Evolutionary conservation across 139 green algal species (phyloP).

Genomic region (Chloropicon primus): DNA sequence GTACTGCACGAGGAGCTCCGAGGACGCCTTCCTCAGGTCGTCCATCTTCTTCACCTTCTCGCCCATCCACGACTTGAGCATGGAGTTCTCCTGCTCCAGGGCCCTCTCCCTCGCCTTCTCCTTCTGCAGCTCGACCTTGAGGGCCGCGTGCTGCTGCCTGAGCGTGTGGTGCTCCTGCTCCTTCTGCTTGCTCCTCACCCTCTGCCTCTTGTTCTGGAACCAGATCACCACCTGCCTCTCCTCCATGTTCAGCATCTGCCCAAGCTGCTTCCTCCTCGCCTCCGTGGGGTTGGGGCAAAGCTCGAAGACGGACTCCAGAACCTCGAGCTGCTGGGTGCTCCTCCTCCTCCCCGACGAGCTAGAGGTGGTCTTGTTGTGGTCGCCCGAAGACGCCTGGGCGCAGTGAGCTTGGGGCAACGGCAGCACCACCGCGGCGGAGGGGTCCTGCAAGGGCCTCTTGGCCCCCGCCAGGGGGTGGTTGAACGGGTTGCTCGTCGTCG

Average conservation of each 20-base stretch:
- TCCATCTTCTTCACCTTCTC: neutral
- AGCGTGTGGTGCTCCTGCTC: neutral
- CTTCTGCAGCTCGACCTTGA: neutral
- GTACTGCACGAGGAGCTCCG: neutral
- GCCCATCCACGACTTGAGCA: neutral
- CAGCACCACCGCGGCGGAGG: too few species aligned
- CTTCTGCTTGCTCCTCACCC: neutral
- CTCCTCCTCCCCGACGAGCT: too few species aligned
- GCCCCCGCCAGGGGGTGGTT: too few species aligned
- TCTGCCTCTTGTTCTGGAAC: neutral
- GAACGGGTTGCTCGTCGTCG: too few species aligned
- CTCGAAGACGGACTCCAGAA: neutral
- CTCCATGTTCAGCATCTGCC: neutral
- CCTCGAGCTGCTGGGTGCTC: neutral
- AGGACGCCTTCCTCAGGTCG: neutral
- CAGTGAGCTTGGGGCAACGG: too few species aligned
- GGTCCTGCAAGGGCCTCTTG: too few species aligned
- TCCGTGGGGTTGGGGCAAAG: neutral
- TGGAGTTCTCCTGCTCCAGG: neutral
- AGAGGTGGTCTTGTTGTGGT: too few species aligned
- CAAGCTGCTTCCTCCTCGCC: neutral
- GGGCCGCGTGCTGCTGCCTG: neutral
- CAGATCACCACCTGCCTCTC: neutral
- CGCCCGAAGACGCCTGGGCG: neutral
- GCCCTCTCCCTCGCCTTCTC: neutral